Conservation (phyloP, 2,329 filamentous ascomycete species). For the Fusarium domesticum region DNA sequence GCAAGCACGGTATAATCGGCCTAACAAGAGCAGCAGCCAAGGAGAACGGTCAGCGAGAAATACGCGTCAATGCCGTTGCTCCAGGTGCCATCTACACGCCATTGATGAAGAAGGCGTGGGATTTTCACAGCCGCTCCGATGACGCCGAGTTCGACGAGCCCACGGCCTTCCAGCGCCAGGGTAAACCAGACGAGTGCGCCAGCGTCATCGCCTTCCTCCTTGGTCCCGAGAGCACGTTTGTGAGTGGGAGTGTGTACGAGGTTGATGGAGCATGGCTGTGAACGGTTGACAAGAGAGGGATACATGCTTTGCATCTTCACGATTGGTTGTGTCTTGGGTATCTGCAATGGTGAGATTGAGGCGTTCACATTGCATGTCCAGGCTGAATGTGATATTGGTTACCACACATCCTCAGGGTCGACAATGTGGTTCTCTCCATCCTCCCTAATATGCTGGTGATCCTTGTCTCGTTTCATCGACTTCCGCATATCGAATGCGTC, state of each 20-base stretch:
- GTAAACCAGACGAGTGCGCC: slow-evolving; percentile 40
- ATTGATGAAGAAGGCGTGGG: slow-evolving; percentile 45
- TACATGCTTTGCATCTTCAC: neutral
- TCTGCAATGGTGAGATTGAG: neutral
- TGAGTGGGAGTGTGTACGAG: slow-evolving; percentile 40
- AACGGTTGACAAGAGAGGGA: slow-evolving; percentile 3
- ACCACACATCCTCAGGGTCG: slow-evolving; percentile 83
- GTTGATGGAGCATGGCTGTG: slow-evolving; percentile 45
- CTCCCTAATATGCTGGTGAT: slow-evolving; percentile 70
- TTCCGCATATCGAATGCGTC: slow-evolving; percentile 99
- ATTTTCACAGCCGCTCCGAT: slow-evolving; percentile 32
- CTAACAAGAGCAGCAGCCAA: slow-evolving; percentile 38
- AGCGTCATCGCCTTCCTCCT: slow-evolving; percentile 36
- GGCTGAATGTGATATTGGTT: slow-evolving; percentile 4
- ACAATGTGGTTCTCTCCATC: slow-evolving; percentile 79
- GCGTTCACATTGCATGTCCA: neutral
- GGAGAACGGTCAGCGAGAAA: slow-evolving; percentile 42
- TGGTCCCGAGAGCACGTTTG: slow-evolving; percentile 35
- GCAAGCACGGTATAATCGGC: slow-evolving; percentile 39
- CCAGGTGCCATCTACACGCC: slow-evolving; percentile 51
- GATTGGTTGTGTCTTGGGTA: neutral
- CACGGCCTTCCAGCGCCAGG: slow-evolving; percentile 42
- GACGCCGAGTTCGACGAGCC: slow-evolving; percentile 42
- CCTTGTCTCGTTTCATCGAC: slow-evolving; percentile 75
- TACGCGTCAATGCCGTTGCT: slow-evolving; percentile 46